Conservation (phyloP, 257 asterid genomes). For the Lycium ferocissimum region DNA sequence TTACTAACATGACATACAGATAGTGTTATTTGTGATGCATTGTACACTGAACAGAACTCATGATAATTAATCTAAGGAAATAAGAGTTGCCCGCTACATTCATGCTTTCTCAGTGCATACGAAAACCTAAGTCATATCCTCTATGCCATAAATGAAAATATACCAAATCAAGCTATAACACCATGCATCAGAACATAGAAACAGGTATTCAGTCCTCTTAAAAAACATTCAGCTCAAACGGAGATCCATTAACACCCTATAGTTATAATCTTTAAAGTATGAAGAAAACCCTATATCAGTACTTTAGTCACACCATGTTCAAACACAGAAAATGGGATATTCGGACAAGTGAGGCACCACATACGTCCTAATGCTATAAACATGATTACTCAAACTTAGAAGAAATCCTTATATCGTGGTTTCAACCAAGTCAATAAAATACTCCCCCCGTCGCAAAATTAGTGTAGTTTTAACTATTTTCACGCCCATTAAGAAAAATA, state of each 20-base stretch:
- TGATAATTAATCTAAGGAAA: not conserved
- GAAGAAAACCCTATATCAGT: not conserved
- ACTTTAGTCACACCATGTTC: not conserved
- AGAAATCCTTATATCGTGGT: not conserved
- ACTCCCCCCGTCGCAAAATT: not conserved
- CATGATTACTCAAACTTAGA: not conserved
- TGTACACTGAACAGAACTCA: not conserved
- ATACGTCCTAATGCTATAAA: not conserved
- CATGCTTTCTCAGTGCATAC: not conserved
- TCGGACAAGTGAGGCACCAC: not conserved
- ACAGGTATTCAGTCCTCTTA: not conserved
- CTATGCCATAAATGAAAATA: constrained; percentile 18
- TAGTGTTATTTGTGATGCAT: not conserved
- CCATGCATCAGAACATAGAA: not conserved
- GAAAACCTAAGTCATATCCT: not conserved
- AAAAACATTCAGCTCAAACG: not conserved
- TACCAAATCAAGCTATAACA: constrained; percentile 14
- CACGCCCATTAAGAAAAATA: too few species aligned
- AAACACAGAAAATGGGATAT: not conserved
- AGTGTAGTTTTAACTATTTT: too few species aligned
- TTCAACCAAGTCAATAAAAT: not conserved
- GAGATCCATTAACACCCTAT: not conserved
- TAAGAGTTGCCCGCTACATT: not conserved
- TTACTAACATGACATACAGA: not conserved
- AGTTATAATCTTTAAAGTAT: not conserved